These are phyloP conservation scores for Neonectria ditissima DNA, from an alignment of 2,329 filamentous ascomycete species.

Conservation along the genomic window DNA sequence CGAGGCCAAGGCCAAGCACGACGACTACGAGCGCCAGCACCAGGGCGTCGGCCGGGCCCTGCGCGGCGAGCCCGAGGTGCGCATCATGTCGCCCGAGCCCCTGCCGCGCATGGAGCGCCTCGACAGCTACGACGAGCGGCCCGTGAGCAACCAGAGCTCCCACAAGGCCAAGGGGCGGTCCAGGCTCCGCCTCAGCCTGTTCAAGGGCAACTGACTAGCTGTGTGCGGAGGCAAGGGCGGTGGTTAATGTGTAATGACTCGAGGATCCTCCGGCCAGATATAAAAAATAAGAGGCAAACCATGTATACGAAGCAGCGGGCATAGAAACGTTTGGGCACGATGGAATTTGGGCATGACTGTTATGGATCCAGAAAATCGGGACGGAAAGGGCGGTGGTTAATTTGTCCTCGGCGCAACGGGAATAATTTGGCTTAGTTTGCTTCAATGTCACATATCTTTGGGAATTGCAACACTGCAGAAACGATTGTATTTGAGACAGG, in stretches of 20 bases:
- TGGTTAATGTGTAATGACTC: slow-evolving; percentile 25
- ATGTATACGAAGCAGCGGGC: slow-evolving; percentile 15
- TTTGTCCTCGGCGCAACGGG: slow-evolving; percentile 5
- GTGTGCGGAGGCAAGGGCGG: background rate
- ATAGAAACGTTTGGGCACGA: slow-evolving; percentile 4
- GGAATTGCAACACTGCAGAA: slow-evolving; percentile 1
- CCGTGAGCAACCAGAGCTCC: slow-evolving; percentile 24
- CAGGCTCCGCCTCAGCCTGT: slow-evolving; percentile 22
- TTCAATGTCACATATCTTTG: background rate
- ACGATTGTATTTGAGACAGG: slow-evolving; percentile 6
- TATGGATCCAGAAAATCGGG: background rate
- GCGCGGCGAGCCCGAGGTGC: slow-evolving; percentile 20
- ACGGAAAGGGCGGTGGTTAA: background rate
- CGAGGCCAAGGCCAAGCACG: slow-evolving; percentile 26
- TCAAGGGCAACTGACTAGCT: slow-evolving; percentile 27
- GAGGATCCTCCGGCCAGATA: background rate
- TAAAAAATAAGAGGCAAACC: slow-evolving; percentile 2
- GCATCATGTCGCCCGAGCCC: slow-evolving; percentile 21
- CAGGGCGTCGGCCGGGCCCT: slow-evolving; percentile 22
- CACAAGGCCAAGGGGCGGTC: slow-evolving; percentile 25
- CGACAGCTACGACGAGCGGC: slow-evolving; percentile 26
- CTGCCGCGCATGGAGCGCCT: slow-evolving; percentile 24
- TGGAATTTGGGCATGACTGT: slow-evolving; percentile 7
- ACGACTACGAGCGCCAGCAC: slow-evolving; percentile 28
- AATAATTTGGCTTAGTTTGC: background rate